Base-by-base conservation (phyloP, 345 rosid genomes). In the Capsella bursapastoris region DNA sequence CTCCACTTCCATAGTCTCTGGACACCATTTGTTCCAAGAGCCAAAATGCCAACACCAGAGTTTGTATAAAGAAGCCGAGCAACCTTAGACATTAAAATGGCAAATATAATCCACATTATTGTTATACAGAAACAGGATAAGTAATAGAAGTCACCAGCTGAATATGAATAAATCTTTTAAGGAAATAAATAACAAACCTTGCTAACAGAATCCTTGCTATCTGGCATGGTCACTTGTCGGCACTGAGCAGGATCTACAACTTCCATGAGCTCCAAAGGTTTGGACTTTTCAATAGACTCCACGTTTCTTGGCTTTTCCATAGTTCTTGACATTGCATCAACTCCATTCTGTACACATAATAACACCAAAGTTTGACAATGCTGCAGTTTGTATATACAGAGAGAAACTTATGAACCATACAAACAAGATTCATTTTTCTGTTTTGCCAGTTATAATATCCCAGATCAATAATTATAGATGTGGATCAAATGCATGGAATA, bases 251-350 rank as follows among this genome's bases (percentile, higher is more conserved):
- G 78, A 48, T 90, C 90, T 70, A 83, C 78, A 65, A 95, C 86
- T 80, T 95, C 99, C 38, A 84, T 78, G 73, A 87, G 82, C 78
- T 89, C 92, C 93, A 84, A 88, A 27, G 97, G 83, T 81, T 87
- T 95, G 40, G 87, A 51, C 78, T 86, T 95, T 38, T 91, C 99
- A 51, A 60, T 64, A 49, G 79, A 71, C 38, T 89, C 99, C 34
- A 80, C 41, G 52, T 66, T 69, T 80, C 93, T 86, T 27, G 98
- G 88, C 81, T 89, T 92, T 81, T 95, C 97, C 65, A 82, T 67
- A 77, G 83, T 83, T 88, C 97, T 83, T 73, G 85, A 83, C 82
- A 85, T 73, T 57, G 91, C 82, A 78, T 88, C 98, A 67, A 88
- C 84, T 69, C 97, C 99, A 78, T 90, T 94, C 99, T 94, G 59